Evolutionary conservation across 2,329 filamentous ascomycete genomes (phyloP), one percentile per base, ranked within the genome.

Genomic region (Sclerotinia nivalis): DNA sequence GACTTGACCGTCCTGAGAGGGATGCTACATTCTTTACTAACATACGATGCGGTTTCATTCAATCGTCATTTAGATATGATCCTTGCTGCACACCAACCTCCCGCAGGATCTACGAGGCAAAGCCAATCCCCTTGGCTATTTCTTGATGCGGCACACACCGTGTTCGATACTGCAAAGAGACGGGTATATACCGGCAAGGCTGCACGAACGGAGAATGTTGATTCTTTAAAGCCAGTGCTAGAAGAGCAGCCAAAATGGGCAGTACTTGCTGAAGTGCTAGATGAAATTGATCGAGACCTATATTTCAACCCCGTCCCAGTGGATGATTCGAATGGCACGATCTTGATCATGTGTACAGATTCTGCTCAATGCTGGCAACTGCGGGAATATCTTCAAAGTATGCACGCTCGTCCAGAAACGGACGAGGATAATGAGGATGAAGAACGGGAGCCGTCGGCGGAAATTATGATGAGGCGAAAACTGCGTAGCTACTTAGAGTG

Each of bases 211-310:
- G 73, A 77, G 20, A 71, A 74, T 62, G 68, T 77, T 15, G 76
- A 78, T n/a, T 74, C 80, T 58, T 82, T 97, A 10, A 85, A 88
- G 6, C 93, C 95, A 0, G 91, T 97, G 0, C 85, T 99, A 1
- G 96, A 99, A 80, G 94, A 97, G 78, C 90, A 96, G 74, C 96
- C 96, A 4, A 99, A 99, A 79, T 99, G 96, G 96, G 85, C 85
- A 37, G 84, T 97, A 22, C 83, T 99, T 25, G 91, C 93, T n/a
- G 93, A 97, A 69, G 90, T 97, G 0, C 82, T 99, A 6, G 91
- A 95, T 73, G 96, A 99, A 80, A 97, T 99, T 74, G 96, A 98
- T 76, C 88, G 90, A 67, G 94, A 97, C 76, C 85, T 93, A 22
- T 96, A 96, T 78, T 90, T 96, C 76, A 94, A 96, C 72, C 91